These are phyloP conservation scores for Cylindrotheca closterium DNA, from an alignment of 108 stramenopile species.

Conservation along the genomic window DNA sequence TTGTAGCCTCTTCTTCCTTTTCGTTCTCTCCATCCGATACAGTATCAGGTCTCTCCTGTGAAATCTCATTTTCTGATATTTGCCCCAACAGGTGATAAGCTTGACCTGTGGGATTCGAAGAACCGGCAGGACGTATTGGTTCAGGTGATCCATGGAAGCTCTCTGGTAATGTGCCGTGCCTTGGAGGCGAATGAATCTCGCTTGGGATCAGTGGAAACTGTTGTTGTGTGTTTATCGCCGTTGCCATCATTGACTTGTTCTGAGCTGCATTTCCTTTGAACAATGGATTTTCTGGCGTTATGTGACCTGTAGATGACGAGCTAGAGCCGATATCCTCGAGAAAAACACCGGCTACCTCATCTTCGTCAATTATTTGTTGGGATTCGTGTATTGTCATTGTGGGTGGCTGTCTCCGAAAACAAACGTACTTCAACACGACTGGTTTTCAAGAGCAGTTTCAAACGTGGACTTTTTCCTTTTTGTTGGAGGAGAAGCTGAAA, in stretches of 20 bases:
- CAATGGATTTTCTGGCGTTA: neutral
- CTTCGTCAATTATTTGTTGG: neutral
- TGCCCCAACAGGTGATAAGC: constrained; percentile 11
- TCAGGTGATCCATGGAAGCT: constrained; percentile 25
- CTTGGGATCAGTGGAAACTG: neutral
- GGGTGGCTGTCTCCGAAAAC: too few species aligned
- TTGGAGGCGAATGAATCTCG: neutral
- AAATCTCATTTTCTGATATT: neutral
- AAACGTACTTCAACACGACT: too few species aligned
- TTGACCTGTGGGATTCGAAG: neutral
- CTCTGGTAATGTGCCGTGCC: constrained; percentile 8
- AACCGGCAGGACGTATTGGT: constrained; percentile 2
- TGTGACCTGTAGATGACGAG: neutral
- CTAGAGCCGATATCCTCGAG: neutral
- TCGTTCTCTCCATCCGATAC: neutral
- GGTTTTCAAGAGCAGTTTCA: too few species aligned
- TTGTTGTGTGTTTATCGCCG: neutral
- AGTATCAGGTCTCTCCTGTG: neutral
- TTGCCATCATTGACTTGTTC: neutral
- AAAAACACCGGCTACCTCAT: neutral
- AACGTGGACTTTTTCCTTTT: too few species aligned
- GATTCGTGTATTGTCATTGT: neutral
- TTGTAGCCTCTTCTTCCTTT: neutral
- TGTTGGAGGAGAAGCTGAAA: too few species aligned
- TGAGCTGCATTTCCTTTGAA: neutral